Evolutionary conservation across 345 rosid species (phyloP).

Genomic region (Salix udensis): DNA sequence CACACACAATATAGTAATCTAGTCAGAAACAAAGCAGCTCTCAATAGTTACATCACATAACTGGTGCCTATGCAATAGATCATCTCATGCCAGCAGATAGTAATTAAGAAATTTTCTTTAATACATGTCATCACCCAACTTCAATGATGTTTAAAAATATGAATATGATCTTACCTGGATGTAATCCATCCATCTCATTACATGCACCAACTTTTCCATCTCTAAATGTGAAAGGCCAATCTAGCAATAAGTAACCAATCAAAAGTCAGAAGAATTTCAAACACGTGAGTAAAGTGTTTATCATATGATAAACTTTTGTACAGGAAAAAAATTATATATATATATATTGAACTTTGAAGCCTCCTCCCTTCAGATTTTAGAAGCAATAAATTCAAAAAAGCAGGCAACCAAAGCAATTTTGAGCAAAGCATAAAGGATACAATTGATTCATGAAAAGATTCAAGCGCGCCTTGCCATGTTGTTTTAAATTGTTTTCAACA

Average conservation of each 20-base stretch:
- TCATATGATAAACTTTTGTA: not conserved
- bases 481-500: not conserved
- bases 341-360: no score
- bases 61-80: no score
- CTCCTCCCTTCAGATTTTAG: not conserved
- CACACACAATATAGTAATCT: not conserved
- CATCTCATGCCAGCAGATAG: not conserved
- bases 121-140: not conserved
- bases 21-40: not conserved
- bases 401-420: not conserved
- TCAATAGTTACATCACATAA: no score
- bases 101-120: not conserved
- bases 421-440: not conserved
- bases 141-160: not conserved
- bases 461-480: no score
- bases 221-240: conserved; percentile 48
- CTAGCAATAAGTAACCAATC: conserved; percentile 38
- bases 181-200: conserved; percentile 83
- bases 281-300: not conserved
- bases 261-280: not conserved
- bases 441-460: not conserved
- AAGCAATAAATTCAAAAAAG: not conserved
- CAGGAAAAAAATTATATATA: not conserved
- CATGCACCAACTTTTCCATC: conserved; percentile 54
- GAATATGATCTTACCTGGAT: conserved; percentile 53